Conservation (phyloP, 352 stramenopile genomes). For the Blastocystis sp. region DNA sequence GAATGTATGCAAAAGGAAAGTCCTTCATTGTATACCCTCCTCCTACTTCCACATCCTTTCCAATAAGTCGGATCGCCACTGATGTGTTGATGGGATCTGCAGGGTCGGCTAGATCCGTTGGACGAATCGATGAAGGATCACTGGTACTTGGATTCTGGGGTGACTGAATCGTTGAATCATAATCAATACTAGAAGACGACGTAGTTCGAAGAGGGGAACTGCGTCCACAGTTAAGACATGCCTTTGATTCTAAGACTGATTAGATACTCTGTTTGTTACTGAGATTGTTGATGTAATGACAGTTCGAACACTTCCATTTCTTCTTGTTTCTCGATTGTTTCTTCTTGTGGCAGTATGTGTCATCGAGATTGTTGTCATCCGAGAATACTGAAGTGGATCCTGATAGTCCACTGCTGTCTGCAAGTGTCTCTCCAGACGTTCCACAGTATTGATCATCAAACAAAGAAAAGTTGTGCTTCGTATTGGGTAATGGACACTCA, state of each 20-base stretch:
- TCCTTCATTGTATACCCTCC: constrained; percentile 26
- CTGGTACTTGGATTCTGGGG: neutral
- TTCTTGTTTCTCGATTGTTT: neutral
- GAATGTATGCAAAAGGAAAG: constrained; percentile 52
- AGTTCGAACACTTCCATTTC: constrained; percentile 52
- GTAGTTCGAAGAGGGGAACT: constrained; percentile 8
- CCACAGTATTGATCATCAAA: constrained; percentile 12
- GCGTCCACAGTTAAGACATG: constrained; percentile 31
- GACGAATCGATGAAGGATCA: neutral
- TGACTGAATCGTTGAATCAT: neutral
- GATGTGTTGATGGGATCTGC: neutral
- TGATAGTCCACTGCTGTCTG: neutral
- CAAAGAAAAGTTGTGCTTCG: neutral
- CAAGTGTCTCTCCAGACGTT: neutral
- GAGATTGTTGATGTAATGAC: constrained; percentile 37
- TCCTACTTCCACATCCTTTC: constrained; percentile 32
- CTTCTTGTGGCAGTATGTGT: neutral
- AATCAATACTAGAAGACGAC: neutral
- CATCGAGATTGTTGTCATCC: neutral
- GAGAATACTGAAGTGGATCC: constrained; percentile 1
- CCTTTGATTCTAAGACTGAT: constrained; percentile 11
- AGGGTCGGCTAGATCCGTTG: neutral
- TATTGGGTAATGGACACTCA: neutral
- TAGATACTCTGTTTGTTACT: neutral
- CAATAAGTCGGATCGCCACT: neutral